Evolutionary conservation across 2,329 filamentous ascomycete species (phyloP).

Genomic region (Cryphonectria nitschkei): DNA sequence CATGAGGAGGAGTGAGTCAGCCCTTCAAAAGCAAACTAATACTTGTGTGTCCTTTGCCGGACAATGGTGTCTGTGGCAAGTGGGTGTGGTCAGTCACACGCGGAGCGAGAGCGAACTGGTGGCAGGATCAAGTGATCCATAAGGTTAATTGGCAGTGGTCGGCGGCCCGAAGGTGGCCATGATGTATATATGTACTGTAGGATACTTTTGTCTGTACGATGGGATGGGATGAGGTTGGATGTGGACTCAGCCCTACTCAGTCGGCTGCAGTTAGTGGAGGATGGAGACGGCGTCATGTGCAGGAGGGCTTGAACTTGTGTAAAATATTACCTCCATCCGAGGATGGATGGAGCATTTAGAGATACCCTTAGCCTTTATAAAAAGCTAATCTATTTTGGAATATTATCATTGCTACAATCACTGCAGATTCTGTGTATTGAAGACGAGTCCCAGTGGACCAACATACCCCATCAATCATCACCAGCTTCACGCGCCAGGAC

Average conservation of each 20-base stretch:
- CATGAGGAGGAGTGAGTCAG: conserved; percentile 27
- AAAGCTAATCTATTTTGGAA: background rate
- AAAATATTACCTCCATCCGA: background rate
- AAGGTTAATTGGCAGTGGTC: background rate
- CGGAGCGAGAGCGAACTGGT: too few species aligned
- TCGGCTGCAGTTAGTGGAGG: background rate
- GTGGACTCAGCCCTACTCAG: background rate
- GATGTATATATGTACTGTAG: background rate
- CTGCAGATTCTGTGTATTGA: background rate
- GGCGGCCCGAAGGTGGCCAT: background rate
- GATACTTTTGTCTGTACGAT: background rate
- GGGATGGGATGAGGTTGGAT: background rate
- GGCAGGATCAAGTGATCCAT: background rate
- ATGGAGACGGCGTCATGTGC: background rate
- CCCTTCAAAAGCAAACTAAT: background rate
- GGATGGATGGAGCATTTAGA: conserved; percentile 3
- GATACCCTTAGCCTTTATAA: conserved; percentile 1
- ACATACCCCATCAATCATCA: background rate
- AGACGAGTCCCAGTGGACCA: background rate
- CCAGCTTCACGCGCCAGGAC: background rate
- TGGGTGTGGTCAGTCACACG: background rate
- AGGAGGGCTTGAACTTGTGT: background rate
- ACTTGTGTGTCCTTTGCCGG: background rate
- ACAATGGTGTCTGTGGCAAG: background rate
- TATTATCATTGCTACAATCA: background rate